Evolutionary conservation across 306 rosid species (phyloP).

Genomic region (Quercus bicolor): DNA sequence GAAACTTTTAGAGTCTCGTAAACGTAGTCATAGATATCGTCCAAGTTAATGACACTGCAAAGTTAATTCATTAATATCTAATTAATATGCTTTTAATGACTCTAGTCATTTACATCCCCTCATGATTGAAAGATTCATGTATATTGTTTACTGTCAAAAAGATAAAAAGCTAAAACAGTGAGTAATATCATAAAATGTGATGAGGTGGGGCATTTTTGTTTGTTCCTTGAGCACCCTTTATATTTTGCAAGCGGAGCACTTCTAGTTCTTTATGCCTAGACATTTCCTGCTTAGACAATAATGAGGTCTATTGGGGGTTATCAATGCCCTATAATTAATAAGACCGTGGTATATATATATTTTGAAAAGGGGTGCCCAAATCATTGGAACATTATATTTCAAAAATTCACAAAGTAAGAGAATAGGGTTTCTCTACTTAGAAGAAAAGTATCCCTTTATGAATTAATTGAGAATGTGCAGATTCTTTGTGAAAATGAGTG

Average conservation of each 20-base stretch:
- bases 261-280: conserved; percentile 23
- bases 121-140: conserved; percentile 42
- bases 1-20: conserved; percentile 19
- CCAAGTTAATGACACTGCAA: conserved; percentile 19
- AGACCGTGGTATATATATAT: conserved; percentile 41
- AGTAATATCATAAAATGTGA: conserved; percentile 26
- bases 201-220: conserved; percentile 41
- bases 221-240: conserved; percentile 26
- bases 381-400: conserved; percentile 67
- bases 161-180: conserved; percentile 41
- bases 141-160: conserved; percentile 33
- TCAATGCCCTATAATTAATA: conserved; percentile 29
- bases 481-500: conserved; percentile 29
- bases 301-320: conserved; percentile 34
- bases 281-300: conserved; percentile 24
- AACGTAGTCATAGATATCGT: conserved; percentile 28
- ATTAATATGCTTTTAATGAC: conserved; percentile 24
- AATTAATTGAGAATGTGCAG: conserved; percentile 31
- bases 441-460: conserved; percentile 72
- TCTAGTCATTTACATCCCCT: conserved; percentile 30
- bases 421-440: conserved; percentile 45
- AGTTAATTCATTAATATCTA: conserved; percentile 13
- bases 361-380: conserved; percentile 50
- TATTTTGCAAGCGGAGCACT: conserved; percentile 22
- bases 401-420: conserved; percentile 35